Base-by-base conservation (phyloP, 768 basidiomycete genomes). In the Amanita pallidorosea region DNA sequence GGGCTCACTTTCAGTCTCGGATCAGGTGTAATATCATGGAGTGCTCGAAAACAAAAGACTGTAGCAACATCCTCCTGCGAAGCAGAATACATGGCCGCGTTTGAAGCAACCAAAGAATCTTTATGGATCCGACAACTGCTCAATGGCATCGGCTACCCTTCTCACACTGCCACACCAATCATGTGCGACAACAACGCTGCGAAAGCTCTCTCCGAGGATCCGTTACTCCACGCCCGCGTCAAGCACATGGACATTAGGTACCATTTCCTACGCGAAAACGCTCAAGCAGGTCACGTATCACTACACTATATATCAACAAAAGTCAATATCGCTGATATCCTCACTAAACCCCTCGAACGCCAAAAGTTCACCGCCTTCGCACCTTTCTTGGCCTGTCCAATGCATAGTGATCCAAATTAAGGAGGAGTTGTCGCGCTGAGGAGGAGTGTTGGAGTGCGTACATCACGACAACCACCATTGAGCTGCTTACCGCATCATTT, bases 241-340 rank as follows among this genome's bases (percentile, higher is more conserved):
- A 72, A 71, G 54, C 74, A 74, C 55, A 66, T 75, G 44, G 63
- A 70, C 29, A 60, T 72, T 18, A 56, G 62, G 5, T 66, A 69
- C 49, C 68, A 74, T 50, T 68, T 63, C 49, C 52, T 71, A 9
- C 57, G 65, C 1, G 63, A 74, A 53, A 54, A 52, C 2, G 59
- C 71, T 7, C 58, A 63, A 1, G 35, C 52, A 6, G 45, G 57
- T 0, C 52, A 57, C 0, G 34, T 74, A 25, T 9, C 12, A 0
- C n/a, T 72, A 3, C 22, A 22, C 3, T 65, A 68, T 47, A 53
- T 70, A 17, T 49, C 53, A 18, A 67, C 68, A 1, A 43, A 51
- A 5, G 56, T 64, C 13, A 72, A 69, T 43, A 15, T 64, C 7
- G 67, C 69, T 9, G 65, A 75, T 47, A 52, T 67, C 40, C 63